These are phyloP conservation scores for Cadophora sp. DNA, from an alignment of 2,329 filamentous ascomycete genomes.

Conservation along the genomic window DNA sequence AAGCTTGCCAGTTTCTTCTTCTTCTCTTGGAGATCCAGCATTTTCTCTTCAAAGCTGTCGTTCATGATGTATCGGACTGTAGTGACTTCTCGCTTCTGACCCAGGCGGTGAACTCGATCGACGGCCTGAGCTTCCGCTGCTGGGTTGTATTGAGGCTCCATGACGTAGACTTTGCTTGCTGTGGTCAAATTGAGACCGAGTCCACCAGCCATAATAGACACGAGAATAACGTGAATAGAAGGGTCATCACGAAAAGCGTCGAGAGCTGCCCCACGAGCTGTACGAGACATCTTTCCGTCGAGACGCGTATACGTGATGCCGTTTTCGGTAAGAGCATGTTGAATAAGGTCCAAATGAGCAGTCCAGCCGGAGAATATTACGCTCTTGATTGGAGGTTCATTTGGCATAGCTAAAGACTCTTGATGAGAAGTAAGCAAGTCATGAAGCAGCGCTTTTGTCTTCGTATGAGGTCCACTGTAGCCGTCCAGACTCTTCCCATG, in stretches of 20 bases:
- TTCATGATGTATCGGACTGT: constrained; percentile 91
- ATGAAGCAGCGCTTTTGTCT: constrained; percentile 83
- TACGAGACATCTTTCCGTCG: constrained; percentile 86
- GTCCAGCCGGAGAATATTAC: constrained; percentile 98
- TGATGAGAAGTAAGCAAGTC: constrained; percentile 71
- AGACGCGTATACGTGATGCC: constrained; percentile 79
- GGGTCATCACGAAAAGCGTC: constrained; percentile 77
- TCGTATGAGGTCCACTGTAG: constrained; percentile 89
- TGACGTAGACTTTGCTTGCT: constrained; percentile 88
- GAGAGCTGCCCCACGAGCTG: constrained; percentile 76
- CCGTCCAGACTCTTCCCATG: constrained; percentile 66
- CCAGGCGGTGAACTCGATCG: constrained; percentile 89
- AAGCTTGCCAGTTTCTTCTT: constrained; percentile 91
- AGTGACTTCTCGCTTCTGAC: constrained; percentile 87
- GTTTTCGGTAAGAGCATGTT: constrained; percentile 74
- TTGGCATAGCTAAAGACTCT: constrained; percentile 64
- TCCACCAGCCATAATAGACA: constrained; percentile 91
- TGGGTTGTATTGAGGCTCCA: constrained; percentile 98
- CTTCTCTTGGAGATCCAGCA: constrained; percentile 86
- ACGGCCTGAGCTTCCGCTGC: constrained; percentile 93
- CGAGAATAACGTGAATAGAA: constrained; percentile 79
- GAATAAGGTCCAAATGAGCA: constrained; percentile 89
- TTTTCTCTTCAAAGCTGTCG: constrained; percentile 91
- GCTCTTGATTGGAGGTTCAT: constrained; percentile 78
- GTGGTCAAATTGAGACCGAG: constrained; percentile 90